phyloP scores from a whole-genome alignment of 768 basidiomycete species.

The Hypholoma fasciculare region DNA sequence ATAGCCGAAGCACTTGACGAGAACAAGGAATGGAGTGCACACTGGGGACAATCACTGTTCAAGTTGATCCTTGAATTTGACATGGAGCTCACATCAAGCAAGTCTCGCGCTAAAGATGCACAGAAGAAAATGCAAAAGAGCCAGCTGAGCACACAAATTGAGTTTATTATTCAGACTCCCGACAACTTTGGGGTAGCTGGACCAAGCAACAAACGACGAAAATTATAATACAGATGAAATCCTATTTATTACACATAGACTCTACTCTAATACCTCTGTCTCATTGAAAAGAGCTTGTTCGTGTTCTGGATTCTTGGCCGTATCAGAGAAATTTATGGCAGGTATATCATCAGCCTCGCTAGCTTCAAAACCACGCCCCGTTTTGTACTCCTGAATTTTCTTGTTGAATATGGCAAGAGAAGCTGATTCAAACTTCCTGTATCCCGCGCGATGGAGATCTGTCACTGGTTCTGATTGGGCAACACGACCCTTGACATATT shows the following conservation, averaged over 20 bases:
- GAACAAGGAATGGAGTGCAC: constrained; percentile 25
- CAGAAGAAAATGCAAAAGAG: too few species aligned
- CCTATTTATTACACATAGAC: too few species aligned
- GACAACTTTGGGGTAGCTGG: too few species aligned
- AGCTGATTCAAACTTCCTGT: constrained; percentile 20
- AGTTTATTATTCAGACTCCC: too few species aligned
- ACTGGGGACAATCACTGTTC: constrained; percentile 6
- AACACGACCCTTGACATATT: not conserved
- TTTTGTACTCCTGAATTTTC: constrained; percentile 21
- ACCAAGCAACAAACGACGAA: too few species aligned
- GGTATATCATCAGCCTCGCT: constrained; percentile 24
- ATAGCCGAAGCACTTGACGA: constrained; percentile 18
- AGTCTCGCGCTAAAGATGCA: too few species aligned
- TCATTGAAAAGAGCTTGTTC: too few species aligned
- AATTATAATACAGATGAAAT: too few species aligned
- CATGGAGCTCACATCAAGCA: not conserved
- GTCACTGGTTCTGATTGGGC: constrained; percentile 10
- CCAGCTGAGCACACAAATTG: too few species aligned
- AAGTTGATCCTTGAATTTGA: constrained; percentile 10
- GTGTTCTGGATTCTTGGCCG: too few species aligned
- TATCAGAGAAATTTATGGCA: not conserved
- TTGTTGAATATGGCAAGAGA: constrained; percentile 33
- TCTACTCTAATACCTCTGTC: too few species aligned
- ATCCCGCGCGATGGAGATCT: constrained; percentile 16
- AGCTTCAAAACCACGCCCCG: constrained; percentile 6